Percentiles rank a stretch among this genome's conserved stretches.
phyloP scores from a whole-genome alignment of 108 stramenopile genomes.

The Cylindrotheca closterium region DNA sequence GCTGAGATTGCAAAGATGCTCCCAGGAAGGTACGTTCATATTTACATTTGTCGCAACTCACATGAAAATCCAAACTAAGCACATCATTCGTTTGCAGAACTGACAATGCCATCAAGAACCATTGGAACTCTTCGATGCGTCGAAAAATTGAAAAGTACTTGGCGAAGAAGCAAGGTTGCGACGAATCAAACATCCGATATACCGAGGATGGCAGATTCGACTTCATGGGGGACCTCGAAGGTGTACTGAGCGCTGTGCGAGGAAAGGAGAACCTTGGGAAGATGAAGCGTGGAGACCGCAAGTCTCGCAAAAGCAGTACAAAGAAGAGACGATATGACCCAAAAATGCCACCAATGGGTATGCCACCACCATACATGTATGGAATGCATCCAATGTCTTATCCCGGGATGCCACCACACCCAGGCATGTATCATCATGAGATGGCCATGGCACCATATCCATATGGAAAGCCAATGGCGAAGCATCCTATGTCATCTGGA shows the following conservation, averaged over 20 bases:
- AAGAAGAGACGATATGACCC: slow-evolving; percentile 23
- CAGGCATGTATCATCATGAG: slow-evolving; percentile 23
- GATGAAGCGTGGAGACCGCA: slow-evolving; percentile 24
- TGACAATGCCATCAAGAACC: slow-evolving; percentile 98
- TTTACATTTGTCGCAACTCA: neutral
- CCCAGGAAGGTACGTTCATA: slow-evolving; percentile 71
- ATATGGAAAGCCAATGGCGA: slow-evolving; percentile 6
- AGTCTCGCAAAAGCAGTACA: slow-evolving; percentile 10
- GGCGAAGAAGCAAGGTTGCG: slow-evolving; percentile 49
- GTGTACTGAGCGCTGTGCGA: slow-evolving; percentile 75
- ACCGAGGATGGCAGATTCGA: slow-evolving; percentile 84
- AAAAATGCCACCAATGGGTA: slow-evolving; percentile 20
- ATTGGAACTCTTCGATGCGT: slow-evolving; percentile 93
- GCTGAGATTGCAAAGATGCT: slow-evolving; percentile 84
- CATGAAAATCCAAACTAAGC: neutral
- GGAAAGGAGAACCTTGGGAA: slow-evolving; percentile 23
- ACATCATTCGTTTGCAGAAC: slow-evolving; percentile 53
- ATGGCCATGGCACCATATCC: slow-evolving; percentile 12
- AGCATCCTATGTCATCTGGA: neutral
- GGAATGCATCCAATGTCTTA: slow-evolving; percentile 31
- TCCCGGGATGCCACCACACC: slow-evolving; percentile 34
- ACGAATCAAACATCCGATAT: slow-evolving; percentile 42
- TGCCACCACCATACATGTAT: slow-evolving; percentile 24
- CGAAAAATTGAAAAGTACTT: slow-evolving; percentile 78
- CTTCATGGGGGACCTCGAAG: slow-evolving; percentile 82